Base-by-base conservation (phyloP, 78 protist genomes). In the Ministeria vibrans region DNA sequence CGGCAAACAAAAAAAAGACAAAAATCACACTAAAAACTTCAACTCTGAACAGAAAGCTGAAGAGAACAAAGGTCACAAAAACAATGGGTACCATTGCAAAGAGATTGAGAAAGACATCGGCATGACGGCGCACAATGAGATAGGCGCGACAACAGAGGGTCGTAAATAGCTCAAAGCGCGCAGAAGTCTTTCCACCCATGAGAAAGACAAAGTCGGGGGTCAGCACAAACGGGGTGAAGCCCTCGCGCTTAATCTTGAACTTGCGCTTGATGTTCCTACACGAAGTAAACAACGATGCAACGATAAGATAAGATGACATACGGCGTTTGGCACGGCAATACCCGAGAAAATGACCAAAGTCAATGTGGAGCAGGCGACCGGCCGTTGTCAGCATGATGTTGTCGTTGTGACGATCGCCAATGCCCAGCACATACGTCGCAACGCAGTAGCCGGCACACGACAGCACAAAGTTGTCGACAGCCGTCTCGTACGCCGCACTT, bases 341-440 rank as follows among this genome's bases (percentile, higher is more conserved):
- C 59, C 97, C 96, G 61, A 96, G 82, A 74, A 96, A 92, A 82
- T 96, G 99, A 22, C 98, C 98, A 80, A 94, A 96, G 81, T 96
- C 71, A 46, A 96, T 96, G 81, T 93, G 99, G 80, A 96, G 95
- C 25, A 94, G 84, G 25, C 82, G 86, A 6, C 98, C 99, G 45
- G 42, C 44, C 46, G 62, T 82, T 3, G 87, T 87, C 45, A 89
- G 25, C 87, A 86, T 87, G 38, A 84, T 84, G 87, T 96, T 96
- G 90, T 96, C 99, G 55, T 89, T 91, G 83, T 96, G 99, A 32
- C 99, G 77, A 69, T 96, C 99, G 45, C 99, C 99, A 36, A 96
- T 94, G 45, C 99, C 99, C 64, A 96, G 83, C 6, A 95, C 96
- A 84, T 93, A 96, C 27, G 98, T 95, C 15, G 99, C 99, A 23